Evolutionary conservation across 2,329 filamentous ascomycete genomes (phyloP), one percentile per base, ranked within the genome.

Genomic region (Colletotrichum sidae): DNA sequence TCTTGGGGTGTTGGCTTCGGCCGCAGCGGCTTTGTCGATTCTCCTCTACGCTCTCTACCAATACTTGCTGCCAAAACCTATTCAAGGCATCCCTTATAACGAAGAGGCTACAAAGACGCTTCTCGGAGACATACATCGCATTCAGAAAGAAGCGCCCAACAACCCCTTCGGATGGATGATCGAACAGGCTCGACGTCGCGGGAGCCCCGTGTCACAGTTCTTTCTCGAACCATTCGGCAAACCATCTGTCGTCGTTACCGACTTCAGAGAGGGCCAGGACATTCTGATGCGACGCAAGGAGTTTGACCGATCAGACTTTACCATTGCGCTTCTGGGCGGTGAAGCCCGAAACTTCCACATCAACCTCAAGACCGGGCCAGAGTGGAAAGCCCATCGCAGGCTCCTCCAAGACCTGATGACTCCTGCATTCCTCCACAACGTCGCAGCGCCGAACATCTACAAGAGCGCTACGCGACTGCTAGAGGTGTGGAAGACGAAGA

Each of bases 371-470:
- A 72, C 76, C 0, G 60, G 67, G 2, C 71, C 77, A 35, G 72
- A 75, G 2, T 76, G 76, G 68, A 76, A 73, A 62, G 52, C 46
- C 7, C 74, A 78, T 47, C 76, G 71, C 47, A 72, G 74, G 37
- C 71, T 80, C 2, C 60, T 78, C 1, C 70, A 72, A 47, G 78
- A 80, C 46, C 62, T 80, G 8, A 80, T 80, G 78, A 72, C 76
- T 1, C 74, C 76, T 0, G 69, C 53, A 13, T 80, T 80, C 55
- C 67, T 80, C 9, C 70, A 76, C 44, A 63, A 64, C 7, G 67
- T 78, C 33, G 74, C 76, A 0, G 76, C 73, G 2, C 78, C 77
- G 2, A 69, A 73, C 12, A 70, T 78, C 8, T 77, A 79, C 60
- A 68, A 72, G 2, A 76, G 73, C 41, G 70, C 70, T 6, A 44